These are phyloP conservation scores for Astragalus glycyphyllos DNA, from an alignment of 306 rosid species.

Conservation along the genomic window DNA sequence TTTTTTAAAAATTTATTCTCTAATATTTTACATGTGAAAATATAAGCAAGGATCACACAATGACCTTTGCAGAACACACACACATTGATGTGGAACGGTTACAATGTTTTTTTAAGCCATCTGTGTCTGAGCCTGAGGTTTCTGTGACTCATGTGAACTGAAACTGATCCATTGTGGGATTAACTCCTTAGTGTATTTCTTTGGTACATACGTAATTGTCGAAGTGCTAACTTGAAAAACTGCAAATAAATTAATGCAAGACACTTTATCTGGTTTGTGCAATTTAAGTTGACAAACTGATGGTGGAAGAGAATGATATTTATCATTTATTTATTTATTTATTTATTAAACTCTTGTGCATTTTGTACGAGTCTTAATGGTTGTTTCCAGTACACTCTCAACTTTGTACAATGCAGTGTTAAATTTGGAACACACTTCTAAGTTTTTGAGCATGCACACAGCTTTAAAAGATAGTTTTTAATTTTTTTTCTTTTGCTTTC, in stretches of 20 bases:
- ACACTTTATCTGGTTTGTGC: slow-evolving; percentile 1
- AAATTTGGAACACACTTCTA: slow-evolving; percentile 35
- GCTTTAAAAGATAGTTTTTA: slow-evolving; percentile 5
- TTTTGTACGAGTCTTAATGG: slow-evolving; percentile 15
- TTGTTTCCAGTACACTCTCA: slow-evolving; percentile 24
- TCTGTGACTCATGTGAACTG: neutral
- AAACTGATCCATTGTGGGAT: slow-evolving; percentile 22
- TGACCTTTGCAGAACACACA: neutral
- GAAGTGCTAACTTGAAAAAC: slow-evolving; percentile 1
- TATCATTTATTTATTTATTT: neutral
- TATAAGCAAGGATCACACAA: neutral
- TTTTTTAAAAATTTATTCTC: neutral
- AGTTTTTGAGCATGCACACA: slow-evolving; percentile 30
- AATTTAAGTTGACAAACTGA: neutral
- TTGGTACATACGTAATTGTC: neutral
- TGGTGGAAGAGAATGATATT: slow-evolving; percentile 3
- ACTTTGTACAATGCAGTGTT: slow-evolving; percentile 21
- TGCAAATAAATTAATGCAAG: slow-evolving; percentile 1
- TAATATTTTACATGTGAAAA: neutral
- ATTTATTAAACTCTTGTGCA: neutral
- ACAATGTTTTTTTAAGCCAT: slow-evolving; percentile 6
- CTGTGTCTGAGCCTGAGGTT: slow-evolving; percentile 9
- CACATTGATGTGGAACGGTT: neutral
- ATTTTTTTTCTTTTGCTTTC: slow-evolving; percentile 12
- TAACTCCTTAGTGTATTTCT: neutral